phyloP scores from a whole-genome alignment of 129 eudicot genomes.

The Ambrosia artemisiifolia region DNA sequence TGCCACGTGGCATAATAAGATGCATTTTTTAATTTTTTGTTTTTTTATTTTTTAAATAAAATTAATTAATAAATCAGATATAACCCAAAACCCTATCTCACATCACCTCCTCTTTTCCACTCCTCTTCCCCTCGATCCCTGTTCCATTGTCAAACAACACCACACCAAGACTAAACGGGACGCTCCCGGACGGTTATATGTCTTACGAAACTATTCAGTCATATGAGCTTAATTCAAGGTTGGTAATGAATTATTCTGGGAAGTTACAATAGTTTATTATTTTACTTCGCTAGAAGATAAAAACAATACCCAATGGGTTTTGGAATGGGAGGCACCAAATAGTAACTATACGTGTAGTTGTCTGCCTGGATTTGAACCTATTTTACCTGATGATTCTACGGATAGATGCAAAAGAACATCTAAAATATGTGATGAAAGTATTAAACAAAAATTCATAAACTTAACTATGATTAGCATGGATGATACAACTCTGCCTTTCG shows the following conservation, averaged over 20 bases:
- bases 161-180: not conserved
- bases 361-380: constrained; percentile 31
- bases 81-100: no score
- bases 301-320: constrained; percentile 15
- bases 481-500: not conserved
- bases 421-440: not conserved
- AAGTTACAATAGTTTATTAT: constrained; percentile 25
- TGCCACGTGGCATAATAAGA: no score
- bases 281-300: not conserved
- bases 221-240: constrained; percentile 16
- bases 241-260: constrained; percentile 25
- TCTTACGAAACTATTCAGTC: not conserved
- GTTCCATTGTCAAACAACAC: constrained; percentile 8
- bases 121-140: no score
- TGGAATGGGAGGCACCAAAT: constrained; percentile 32
- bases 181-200: no score
- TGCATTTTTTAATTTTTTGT: no score
- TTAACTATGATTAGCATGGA: constrained; percentile 6
- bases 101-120: no score
- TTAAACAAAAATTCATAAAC: not conserved
- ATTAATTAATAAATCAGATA: no score
- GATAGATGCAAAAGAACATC: constrained; percentile 30
- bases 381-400: not conserved
- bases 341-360: constrained; percentile 32
- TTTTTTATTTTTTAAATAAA: no score